Conservation (phyloP, 805 yeast genomes). For the Isabelozyma heimii region DNA sequence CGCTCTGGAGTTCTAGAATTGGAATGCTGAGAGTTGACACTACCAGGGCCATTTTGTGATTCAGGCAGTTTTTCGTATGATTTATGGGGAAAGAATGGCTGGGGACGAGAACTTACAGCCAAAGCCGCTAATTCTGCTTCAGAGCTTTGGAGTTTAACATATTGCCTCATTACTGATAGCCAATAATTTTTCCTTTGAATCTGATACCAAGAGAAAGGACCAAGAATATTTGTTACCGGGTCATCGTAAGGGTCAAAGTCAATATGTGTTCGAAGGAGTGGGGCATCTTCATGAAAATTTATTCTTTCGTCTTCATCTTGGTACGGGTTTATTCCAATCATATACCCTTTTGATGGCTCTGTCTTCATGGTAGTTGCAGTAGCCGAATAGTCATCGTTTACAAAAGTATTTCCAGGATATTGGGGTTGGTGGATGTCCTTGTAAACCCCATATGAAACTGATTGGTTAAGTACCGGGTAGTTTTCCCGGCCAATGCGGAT, state of each 20-base stretch:
- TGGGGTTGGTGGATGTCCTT: not conserved
- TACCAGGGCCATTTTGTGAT: not conserved
- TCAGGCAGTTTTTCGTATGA: not conserved
- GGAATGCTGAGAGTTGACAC: not conserved
- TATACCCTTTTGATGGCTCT: not conserved
- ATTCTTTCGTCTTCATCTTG: conserved; percentile 4
- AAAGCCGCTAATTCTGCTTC: not conserved
- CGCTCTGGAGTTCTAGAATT: not conserved
- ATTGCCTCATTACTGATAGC: conserved; percentile 1
- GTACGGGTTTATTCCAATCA: conserved; percentile 9
- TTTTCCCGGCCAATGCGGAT: not conserved
- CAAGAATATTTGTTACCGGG: conserved; percentile 6
- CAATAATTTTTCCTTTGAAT: conserved; percentile 19
- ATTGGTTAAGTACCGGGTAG: not conserved
- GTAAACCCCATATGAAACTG: not conserved
- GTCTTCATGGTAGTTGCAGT: not conserved
- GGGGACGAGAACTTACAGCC: not conserved
- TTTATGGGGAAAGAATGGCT: not conserved
- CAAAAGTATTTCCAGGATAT: not conserved
- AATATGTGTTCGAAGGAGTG: conserved; percentile 7
- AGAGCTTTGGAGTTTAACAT: not conserved
- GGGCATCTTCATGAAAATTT: conserved; percentile 4
- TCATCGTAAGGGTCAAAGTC: not conserved
- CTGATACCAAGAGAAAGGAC: conserved; percentile 24
- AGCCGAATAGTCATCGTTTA: not conserved